These are phyloP conservation scores for Pulveroboletus sp. DNA, from an alignment of 1,284 basidiomycete species.

Conservation along the genomic window DNA sequence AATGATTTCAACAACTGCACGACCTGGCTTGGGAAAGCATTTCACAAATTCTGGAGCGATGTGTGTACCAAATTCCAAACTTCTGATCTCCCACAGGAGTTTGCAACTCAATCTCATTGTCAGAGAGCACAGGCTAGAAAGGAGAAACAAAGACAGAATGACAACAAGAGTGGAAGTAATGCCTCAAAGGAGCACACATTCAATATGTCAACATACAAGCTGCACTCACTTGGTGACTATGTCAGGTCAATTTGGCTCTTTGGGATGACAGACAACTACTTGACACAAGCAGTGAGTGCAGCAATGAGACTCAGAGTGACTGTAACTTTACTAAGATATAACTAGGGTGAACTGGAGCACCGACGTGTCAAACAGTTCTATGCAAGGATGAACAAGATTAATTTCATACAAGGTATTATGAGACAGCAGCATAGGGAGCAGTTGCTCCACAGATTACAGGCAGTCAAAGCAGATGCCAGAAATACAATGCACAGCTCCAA, in stretches of 20 bases:
- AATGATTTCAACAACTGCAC: conserved; percentile 16
- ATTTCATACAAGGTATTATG: conserved; percentile 26
- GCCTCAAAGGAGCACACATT: conserved; percentile 11
- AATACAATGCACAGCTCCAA: too few relatives aligned
- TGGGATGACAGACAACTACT: conserved; percentile 36
- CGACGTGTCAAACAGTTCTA: conserved; percentile 31
- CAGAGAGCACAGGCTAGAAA: not conserved
- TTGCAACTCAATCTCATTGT: not conserved
- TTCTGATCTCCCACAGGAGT: conserved; percentile 7
- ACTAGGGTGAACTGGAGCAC: conserved; percentile 14
- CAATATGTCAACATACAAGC: conserved; percentile 33
- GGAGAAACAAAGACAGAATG: not conserved
- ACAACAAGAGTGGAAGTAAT: too few relatives aligned
- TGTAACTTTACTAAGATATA: too few relatives aligned
- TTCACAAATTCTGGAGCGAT: too few relatives aligned
- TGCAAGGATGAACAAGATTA: conserved; percentile 30
- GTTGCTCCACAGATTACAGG: too few relatives aligned
- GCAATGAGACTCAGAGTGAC: too few relatives aligned
- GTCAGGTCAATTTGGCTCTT: conserved; percentile 23
- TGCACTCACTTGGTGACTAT: conserved; percentile 35
- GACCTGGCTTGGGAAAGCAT: not conserved
- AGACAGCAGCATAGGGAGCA: conserved; percentile 9
- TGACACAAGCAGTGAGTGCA: conserved; percentile 21
- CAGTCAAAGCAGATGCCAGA: too few relatives aligned
- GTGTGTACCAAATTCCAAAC: not conserved